These are phyloP conservation scores for Fomitopsis betulina DNA, from an alignment of 1,284 basidiomycete species.

Conservation along the genomic window DNA sequence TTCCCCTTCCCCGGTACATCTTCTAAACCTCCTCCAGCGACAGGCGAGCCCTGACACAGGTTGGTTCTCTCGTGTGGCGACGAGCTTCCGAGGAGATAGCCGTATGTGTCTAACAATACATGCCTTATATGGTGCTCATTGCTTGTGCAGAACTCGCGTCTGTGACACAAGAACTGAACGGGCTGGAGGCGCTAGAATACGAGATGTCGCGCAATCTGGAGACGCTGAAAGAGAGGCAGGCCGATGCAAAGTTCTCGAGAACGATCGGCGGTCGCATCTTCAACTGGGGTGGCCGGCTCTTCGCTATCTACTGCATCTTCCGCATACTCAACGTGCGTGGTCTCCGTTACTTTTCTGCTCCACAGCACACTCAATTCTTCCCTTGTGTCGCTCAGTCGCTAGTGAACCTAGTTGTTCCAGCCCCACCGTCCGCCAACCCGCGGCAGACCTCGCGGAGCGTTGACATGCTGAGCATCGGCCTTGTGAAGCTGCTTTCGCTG, in stretches of 20 bases:
- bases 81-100: conserved; percentile 44
- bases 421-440: conserved; percentile 29
- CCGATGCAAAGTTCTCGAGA: conserved; percentile 43
- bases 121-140: conserved; percentile 8
- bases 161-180: conserved; percentile 50
- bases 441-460: conserved; percentile 40
- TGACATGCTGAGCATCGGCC: conserved; percentile 55
- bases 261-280: conserved; percentile 54
- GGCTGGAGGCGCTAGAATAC: conserved; percentile 61
- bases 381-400: conserved; percentile 38
- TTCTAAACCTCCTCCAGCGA: not conserved
- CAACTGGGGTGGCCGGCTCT: conserved; percentile 44
- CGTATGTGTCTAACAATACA: conserved; percentile 28
- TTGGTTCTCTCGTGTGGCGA: conserved; percentile 46
- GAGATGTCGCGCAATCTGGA: conserved; percentile 62
- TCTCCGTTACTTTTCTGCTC: not conserved
- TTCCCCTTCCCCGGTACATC: not conserved
- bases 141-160: conserved; percentile 30
- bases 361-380: not conserved
- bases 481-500: conserved; percentile 48
- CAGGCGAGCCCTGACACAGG: conserved; percentile 25
- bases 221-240: conserved; percentile 42
- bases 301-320: conserved; percentile 66
- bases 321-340: conserved; percentile 59
- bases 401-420: conserved; percentile 50